These are phyloP conservation scores for Apiotrichum sp. DNA, from an alignment of 1,284 basidiomycete species.

Conservation along the genomic window DNA sequence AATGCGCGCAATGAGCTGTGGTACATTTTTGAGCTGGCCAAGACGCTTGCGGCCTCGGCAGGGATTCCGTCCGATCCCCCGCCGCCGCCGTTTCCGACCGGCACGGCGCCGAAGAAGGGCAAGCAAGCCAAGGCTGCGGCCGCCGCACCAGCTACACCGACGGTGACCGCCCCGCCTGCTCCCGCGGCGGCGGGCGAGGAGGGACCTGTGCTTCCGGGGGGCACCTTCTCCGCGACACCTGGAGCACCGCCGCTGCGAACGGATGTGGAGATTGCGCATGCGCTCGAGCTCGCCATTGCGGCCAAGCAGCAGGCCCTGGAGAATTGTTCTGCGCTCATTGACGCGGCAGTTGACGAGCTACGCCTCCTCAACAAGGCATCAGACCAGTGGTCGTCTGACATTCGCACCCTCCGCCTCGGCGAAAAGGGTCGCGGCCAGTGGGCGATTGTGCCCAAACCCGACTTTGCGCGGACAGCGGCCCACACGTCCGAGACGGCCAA, in stretches of 20 bases:
- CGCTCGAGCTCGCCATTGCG: slow-evolving; percentile 30
- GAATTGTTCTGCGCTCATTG: slow-evolving; percentile 36
- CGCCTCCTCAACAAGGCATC: slow-evolving; percentile 29
- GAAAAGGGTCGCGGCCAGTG: slow-evolving; percentile 27
- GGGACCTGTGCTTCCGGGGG: slow-evolving; percentile 33
- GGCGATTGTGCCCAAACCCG: slow-evolving; percentile 40
- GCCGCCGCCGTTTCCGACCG: slow-evolving; percentile 14
- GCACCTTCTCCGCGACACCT: slow-evolving; percentile 24
- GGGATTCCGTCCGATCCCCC: slow-evolving; percentile 29
- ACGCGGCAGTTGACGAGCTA: slow-evolving; percentile 39
- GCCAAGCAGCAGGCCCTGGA: slow-evolving; percentile 35
- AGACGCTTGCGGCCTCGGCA: slow-evolving; percentile 27
- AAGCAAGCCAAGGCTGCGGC: not conserved
- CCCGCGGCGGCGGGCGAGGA: slow-evolving; percentile 8
- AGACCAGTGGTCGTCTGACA: slow-evolving; percentile 32
- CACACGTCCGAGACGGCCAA: slow-evolving; percentile 27
- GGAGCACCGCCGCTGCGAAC: slow-evolving; percentile 8
- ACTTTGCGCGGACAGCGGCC: slow-evolving; percentile 25
- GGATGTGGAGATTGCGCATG: slow-evolving; percentile 15
- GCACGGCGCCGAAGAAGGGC: slow-evolving; percentile 5
- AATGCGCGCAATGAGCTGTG: slow-evolving; percentile 43
- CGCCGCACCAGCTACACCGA: not conserved
- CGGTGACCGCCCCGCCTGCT: not conserved
- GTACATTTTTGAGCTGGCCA: slow-evolving; percentile 39
- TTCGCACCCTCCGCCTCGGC: slow-evolving; percentile 26